Conservation (phyloP, 2,329 filamentous ascomycete genomes). For the Ophiostoma populinum region DNA sequence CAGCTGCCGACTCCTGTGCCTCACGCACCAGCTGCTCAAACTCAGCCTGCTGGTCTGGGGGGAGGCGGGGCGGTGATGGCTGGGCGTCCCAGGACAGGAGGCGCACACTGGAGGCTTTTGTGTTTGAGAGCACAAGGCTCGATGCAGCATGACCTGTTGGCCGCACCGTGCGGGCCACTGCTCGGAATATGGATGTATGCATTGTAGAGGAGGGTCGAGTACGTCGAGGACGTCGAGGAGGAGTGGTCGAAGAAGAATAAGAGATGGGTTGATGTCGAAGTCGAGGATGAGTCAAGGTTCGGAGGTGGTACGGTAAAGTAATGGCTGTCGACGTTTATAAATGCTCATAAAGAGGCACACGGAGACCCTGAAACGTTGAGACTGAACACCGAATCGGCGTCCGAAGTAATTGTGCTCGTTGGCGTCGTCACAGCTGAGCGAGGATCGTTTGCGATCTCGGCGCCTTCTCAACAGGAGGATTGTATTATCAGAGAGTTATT, state of each 20-base stretch:
- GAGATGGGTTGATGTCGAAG: too few species aligned
- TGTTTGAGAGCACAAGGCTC: too few species aligned
- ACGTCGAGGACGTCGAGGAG: neutral
- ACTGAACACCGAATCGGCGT: neutral
- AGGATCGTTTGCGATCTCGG: neutral
- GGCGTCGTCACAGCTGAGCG: neutral
- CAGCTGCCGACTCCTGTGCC: conserved; percentile 24
- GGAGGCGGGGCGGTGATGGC: conserved; percentile 70
- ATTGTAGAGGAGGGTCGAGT: neutral
- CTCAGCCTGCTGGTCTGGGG: conserved; percentile 73
- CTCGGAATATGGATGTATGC: neutral
- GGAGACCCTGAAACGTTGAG: too few species aligned
- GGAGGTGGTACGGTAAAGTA: too few species aligned
- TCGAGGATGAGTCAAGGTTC: neutral
- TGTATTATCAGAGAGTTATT: neutral
- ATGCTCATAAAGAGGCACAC: too few species aligned
- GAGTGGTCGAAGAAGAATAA: neutral
- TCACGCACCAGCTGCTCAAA: conserved; percentile 71
- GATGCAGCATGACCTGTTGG: neutral
- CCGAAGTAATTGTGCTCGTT: neutral
- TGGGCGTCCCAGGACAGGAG: conserved; percentile 26
- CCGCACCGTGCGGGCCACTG: neutral
- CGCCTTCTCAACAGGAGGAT: conserved; percentile 1
- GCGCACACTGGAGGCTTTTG: neutral
- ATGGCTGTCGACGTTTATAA: too few species aligned